Evolutionary conservation across 2,329 filamentous ascomycete genomes (phyloP).

Genomic region (Ophiostoma piceae): DNA sequence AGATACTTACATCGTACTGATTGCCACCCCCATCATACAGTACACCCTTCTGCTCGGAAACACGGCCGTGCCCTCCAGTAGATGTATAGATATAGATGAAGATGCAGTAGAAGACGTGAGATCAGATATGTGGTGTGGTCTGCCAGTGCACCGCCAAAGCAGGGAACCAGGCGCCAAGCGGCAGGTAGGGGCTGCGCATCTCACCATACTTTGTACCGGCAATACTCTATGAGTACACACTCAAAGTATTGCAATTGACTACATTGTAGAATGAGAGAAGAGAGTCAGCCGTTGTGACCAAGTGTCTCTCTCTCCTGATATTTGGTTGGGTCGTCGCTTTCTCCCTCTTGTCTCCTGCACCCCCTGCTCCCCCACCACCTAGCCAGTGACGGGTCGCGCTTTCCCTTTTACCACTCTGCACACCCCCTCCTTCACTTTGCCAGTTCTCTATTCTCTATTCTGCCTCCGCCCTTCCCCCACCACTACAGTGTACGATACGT

Average conservation of each 20-base stretch:
- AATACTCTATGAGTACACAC: too few relatives aligned
- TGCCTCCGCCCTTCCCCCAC: constrained; percentile 18
- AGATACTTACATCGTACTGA: background rate
- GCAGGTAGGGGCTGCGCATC: constrained; percentile 1
- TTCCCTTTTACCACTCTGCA: constrained; percentile 19
- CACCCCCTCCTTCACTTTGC: constrained; percentile 17
- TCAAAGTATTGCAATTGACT: too few relatives aligned
- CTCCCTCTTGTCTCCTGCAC: background rate
- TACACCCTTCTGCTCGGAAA: background rate
- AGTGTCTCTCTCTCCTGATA: background rate
- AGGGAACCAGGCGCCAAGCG: constrained; percentile 16
- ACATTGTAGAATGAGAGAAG: background rate
- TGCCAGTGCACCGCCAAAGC: constrained; percentile 9
- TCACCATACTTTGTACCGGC: background rate
- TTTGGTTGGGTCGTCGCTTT: constrained; percentile 7
- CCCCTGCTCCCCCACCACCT: constrained; percentile 13
- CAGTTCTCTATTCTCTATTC: background rate
- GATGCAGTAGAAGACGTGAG: background rate
- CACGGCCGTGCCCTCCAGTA: background rate
- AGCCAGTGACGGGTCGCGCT: constrained; percentile 21
- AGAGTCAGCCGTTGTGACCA: background rate
- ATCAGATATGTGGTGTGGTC: background rate
- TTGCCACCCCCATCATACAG: background rate
- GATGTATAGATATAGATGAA: background rate
- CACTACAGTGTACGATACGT: constrained; percentile 5